Conservation (phyloP, 352 stramenopile species). For the Pythium vanterpoolii region DNA sequence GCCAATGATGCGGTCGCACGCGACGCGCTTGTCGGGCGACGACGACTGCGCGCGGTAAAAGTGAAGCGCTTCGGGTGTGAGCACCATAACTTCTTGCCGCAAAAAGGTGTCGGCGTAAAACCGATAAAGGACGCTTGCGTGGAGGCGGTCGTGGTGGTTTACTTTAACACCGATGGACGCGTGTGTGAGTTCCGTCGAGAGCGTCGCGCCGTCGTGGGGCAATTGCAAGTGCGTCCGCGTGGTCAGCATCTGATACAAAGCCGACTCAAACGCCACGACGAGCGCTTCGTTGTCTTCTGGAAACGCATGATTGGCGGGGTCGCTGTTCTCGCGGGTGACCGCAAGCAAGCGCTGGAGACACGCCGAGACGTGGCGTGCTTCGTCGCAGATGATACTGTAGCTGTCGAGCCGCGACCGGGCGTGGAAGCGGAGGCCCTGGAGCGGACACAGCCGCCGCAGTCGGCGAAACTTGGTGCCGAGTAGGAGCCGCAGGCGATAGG, state of each 20-base stretch:
- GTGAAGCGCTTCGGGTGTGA: conserved; percentile 49
- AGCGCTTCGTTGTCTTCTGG: conserved; percentile 31
- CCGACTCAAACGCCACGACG: conserved; percentile 29
- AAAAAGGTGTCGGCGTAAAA: conserved; percentile 54
- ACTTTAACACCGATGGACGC: conserved; percentile 64
- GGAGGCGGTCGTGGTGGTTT: conserved; percentile 51
- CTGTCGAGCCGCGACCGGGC: conserved; percentile 64
- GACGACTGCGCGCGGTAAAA: conserved; percentile 73
- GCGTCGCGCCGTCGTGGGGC: conserved; percentile 18
- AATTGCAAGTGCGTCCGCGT: conserved; percentile 49
- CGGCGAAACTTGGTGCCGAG: conserved; percentile 28
- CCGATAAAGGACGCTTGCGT: conserved; percentile 71
- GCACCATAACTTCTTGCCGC: conserved; percentile 72
- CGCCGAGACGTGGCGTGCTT: conserved; percentile 36
- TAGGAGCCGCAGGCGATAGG: conserved; percentile 51
- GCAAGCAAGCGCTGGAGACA: conserved; percentile 30
- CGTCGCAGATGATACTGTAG: conserved; percentile 68
- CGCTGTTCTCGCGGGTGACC: conserved; percentile 17
- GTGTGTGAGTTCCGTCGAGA: conserved; percentile 26
- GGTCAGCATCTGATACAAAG: conserved; percentile 58
- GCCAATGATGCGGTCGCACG: conserved; percentile 43
- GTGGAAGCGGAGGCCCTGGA: conserved; percentile 52
- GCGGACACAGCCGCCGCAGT: conserved; percentile 22
- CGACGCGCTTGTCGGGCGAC: conserved; percentile 47
- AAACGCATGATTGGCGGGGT: background rate